Base-by-base conservation (phyloP, 2,329 filamentous ascomycete genomes). In the Colletotrichum sp. region DNA sequence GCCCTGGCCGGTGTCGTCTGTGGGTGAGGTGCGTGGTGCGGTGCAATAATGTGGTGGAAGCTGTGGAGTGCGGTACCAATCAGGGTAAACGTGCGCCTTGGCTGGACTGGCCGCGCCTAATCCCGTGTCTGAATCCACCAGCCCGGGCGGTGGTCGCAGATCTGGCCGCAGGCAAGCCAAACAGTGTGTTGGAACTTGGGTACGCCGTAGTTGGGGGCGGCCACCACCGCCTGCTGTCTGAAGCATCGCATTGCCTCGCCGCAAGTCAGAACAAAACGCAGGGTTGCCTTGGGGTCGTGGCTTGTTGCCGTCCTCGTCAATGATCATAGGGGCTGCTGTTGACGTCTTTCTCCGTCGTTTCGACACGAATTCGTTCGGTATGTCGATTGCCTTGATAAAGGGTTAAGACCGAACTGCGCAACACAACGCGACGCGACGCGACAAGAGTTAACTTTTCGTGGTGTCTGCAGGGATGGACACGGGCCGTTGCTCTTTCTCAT, bases 91-190 rank as follows among this genome's bases (percentile, higher is more conserved):
- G 73, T 77, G 73, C 68, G 76, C 69, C 73, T 76, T 77, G 76
- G 76, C 73, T 74, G 55, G 52, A 64, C 36, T 68, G 72, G 59
- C 39, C 72, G 49, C 68, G 68, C 62, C 76, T 77, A 63, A 68
- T 70, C 65, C 76, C 74, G 73, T 77, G 52, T 67, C 36, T 63
- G 65, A 76, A 72, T 69, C 76, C 75, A 72, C 76, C 73, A 72
- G 65, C 68, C 76, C 74, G 76, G 76, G 74, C 70, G 62, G 73
- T 36, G 76, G 76, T 74, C 70, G 76, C 76, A 77, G 76, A 77
- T 68, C 62, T 77, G 76, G 76, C 76, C 76, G 74, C 76, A 77
- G 70, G 21, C 74, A 69, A 28, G 66, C 59, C 68, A 34, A 68
- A 24, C 60, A 39, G 36, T 69, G 64, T 59, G 68, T 72, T 60